phyloP scores from a whole-genome alignment of 176 grass and related monocot species.

The Eleusine coracana region DNA sequence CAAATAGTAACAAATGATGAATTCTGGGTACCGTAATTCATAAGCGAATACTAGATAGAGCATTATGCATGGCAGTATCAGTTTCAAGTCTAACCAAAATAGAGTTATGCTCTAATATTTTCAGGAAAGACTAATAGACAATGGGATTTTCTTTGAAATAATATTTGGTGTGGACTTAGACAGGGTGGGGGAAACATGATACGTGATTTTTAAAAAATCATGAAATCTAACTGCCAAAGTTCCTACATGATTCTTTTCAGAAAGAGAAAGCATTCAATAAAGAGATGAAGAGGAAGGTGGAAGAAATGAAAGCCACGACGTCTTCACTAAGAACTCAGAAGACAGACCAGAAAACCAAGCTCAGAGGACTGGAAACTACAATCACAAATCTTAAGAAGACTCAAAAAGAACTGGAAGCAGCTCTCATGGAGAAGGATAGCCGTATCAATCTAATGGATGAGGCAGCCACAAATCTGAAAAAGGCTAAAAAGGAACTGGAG shows the following conservation, averaged over 20 bases:
- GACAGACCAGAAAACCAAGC: slow-evolving; percentile 73
- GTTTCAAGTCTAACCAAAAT: not conserved
- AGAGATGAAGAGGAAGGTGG: slow-evolving; percentile 19
- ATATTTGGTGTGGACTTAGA: not conserved
- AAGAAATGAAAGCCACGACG: slow-evolving; percentile 71
- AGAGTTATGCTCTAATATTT: too few relatives aligned
- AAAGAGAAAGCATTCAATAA: slow-evolving; percentile 74
- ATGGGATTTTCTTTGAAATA: not conserved
- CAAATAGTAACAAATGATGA: not conserved
- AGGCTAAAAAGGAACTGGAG: slow-evolving; percentile 56
- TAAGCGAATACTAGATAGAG: too few relatives aligned
- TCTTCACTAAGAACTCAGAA: slow-evolving; percentile 66
- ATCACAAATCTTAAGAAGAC: slow-evolving; percentile 56
- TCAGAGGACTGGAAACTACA: slow-evolving; percentile 55
- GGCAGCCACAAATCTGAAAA: slow-evolving; percentile 46
- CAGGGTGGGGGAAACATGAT: not conserved
- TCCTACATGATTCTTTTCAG: slow-evolving; percentile 44
- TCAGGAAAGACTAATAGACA: too few relatives aligned
- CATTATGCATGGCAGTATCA: not conserved
- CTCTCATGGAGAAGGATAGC: slow-evolving; percentile 57
- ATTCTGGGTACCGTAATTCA: too few relatives aligned
- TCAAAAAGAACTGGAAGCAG: slow-evolving; percentile 70
- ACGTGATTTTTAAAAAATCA: not conserved
- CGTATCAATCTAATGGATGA: slow-evolving; percentile 55
- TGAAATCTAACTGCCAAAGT: not conserved